Base-by-base conservation (phyloP, 345 rosid genomes). In the Nephelium lappaceum region DNA sequence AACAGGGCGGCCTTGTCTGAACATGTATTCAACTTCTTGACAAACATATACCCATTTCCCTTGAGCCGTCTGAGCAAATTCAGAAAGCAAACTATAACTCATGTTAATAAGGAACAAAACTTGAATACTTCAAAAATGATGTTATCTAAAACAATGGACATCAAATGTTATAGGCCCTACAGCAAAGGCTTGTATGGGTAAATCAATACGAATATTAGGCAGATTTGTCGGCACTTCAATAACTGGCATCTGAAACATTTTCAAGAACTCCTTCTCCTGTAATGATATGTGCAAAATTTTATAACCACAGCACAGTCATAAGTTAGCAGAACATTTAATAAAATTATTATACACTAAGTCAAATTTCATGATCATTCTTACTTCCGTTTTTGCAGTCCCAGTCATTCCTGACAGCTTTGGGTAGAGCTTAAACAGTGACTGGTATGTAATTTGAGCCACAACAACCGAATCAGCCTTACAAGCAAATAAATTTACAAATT, bases 331-430 rank as follows among this genome's bases (percentile, higher is more conserved):
- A 45, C 3, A 76, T 24, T 24, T 7, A 21, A 66, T 51, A 79
- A 55, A 61, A 74, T 78, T 68, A n/a, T 19, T 41, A 60, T 36
- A 67, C 21, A 49, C 6, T 72, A 64, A 24, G 42, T 36, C 9
- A 69, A 45, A 71, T 63, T 42, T 58, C 71, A 55, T 43, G 42
- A 62, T 53, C 51, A 63, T 47, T 43, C 91, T 62, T 89, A 95
- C 98, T 86, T 95, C 98, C 69, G 98, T 95, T 89, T 95, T 95
- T 83, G 98, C 98, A 41, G 98, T 95, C 78, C 98, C 98, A 60
- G 98, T 95, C 98, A 95, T 95, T 80, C 98, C 98, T 8, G 98
- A 92, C 68, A 95, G 88, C 91, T 95, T 93, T 38, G 98, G 98
- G 68, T 93, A 95, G 76, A 93, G 98, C 88, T 95, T 95, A 83